Percentiles rank a stretch among this genome's conserved stretches.
These are phyloP conservation scores for Capsella rubella DNA, from an alignment of 441 rosid genomes.

Conservation along the genomic window DNA sequence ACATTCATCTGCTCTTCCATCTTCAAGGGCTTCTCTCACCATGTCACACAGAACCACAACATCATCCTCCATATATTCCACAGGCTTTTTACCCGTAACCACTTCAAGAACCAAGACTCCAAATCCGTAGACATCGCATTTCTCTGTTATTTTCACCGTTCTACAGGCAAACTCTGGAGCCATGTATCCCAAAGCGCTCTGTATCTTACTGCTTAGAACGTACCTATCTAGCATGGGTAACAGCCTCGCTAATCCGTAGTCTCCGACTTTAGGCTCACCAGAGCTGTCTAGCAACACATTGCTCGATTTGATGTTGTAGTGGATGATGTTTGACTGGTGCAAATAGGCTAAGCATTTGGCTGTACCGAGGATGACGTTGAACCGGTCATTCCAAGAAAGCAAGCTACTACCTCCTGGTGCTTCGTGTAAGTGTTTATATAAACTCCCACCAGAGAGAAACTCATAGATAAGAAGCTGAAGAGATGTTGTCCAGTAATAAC, in stretches of 20 bases:
- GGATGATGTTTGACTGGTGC: constrained; percentile 71
- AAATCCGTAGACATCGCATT: constrained; percentile 78
- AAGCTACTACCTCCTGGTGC: constrained; percentile 47
- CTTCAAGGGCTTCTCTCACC: constrained; percentile 89
- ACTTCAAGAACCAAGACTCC: constrained; percentile 75
- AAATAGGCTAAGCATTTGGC: constrained; percentile 67
- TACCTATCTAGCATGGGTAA: constrained; percentile 80
- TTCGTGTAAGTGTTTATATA: constrained; percentile 73
- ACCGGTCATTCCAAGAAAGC: constrained; percentile 74
- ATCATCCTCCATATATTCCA: constrained; percentile 97
- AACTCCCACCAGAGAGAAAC: constrained; percentile 71
- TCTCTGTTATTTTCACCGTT: constrained; percentile 78
- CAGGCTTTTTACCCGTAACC: constrained; percentile 88
- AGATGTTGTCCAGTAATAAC: constrained; percentile 80
- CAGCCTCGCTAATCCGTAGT: constrained; percentile 72
- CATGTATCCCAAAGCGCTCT: constrained; percentile 84
- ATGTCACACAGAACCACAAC: constrained; percentile 92
- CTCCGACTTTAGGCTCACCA: constrained; percentile 73
- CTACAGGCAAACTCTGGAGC: constrained; percentile 82
- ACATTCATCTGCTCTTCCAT: constrained; percentile 85
- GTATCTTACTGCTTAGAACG: constrained; percentile 75
- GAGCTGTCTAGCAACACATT: constrained; percentile 63
- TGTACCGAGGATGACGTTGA: constrained; percentile 68
- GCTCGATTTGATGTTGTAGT: constrained; percentile 79
- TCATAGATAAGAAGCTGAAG: constrained; percentile 76